Conservation (phyloP, 2,329 filamentous ascomycete species). For the Penicillium psychrosexuale region DNA sequence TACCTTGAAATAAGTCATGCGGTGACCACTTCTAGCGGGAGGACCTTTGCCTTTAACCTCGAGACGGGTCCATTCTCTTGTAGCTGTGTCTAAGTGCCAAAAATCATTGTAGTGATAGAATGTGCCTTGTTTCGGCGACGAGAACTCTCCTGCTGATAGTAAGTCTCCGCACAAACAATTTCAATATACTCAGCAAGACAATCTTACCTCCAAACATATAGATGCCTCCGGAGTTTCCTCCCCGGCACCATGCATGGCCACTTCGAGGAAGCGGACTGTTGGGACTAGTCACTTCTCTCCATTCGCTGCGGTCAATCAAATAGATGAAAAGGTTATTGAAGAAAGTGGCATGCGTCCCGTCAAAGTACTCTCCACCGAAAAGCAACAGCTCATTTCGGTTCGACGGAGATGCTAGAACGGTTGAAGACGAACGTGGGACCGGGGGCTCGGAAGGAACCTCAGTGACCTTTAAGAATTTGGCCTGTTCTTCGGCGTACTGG, state of each 20-base stretch:
- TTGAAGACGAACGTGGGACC: slow-evolving; percentile 72
- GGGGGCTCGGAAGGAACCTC: slow-evolving; percentile 73
- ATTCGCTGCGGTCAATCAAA: slow-evolving; percentile 80
- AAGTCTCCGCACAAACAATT: background rate
- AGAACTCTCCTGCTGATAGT: slow-evolving; percentile 68
- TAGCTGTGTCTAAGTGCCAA: slow-evolving; percentile 81
- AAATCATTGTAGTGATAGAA: slow-evolving; percentile 99
- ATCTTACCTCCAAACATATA: slow-evolving; percentile 77
- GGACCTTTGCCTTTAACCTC: slow-evolving; percentile 72
- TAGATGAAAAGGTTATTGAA: slow-evolving; percentile 67
- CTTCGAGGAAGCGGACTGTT: slow-evolving; percentile 88
- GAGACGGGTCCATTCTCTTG: slow-evolving; percentile 85
- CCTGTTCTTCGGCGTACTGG: slow-evolving; percentile 88
- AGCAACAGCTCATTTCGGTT: slow-evolving; percentile 85
- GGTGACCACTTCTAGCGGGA: slow-evolving; percentile 82
- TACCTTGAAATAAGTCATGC: slow-evolving; percentile 90
- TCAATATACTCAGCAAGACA: background rate
- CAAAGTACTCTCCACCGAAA: slow-evolving; percentile 94
- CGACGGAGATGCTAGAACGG: slow-evolving; percentile 77
- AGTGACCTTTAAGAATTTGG: slow-evolving; percentile 89
- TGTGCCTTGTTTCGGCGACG: slow-evolving; percentile 91
- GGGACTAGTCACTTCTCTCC: slow-evolving; percentile 84
- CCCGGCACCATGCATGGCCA: slow-evolving; percentile 92
- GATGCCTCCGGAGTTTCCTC: slow-evolving; percentile 77
- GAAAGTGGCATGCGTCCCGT: slow-evolving; percentile 76